Evolutionary conservation across 768 basidiomycete species (phyloP).

Genomic region (Pleurotus sapidus): DNA sequence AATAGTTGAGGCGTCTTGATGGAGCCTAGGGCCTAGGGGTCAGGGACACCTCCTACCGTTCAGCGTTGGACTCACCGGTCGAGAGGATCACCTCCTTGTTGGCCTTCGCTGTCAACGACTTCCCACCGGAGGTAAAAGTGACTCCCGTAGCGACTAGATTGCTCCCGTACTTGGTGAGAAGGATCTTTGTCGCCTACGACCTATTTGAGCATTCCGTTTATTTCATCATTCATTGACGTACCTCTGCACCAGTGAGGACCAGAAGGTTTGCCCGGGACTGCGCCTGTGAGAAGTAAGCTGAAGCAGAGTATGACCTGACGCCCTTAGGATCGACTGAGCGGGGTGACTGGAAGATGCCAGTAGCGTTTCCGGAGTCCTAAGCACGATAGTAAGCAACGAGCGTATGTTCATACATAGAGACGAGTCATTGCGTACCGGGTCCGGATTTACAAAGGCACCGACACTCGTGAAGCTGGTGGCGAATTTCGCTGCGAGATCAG

Average conservation of each 20-base stretch:
- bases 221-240: slow-evolving; percentile 17
- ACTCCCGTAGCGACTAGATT: slow-evolving; percentile 6
- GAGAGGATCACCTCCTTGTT: slow-evolving; percentile 40
- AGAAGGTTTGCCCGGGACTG: slow-evolving; percentile 21
- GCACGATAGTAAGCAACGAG: neutral
- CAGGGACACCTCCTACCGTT: neutral
- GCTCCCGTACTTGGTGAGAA: slow-evolving; percentile 8
- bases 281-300: slow-evolving; percentile 23
- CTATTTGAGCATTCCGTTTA: slow-evolving; percentile 9
- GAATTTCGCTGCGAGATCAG: no score
- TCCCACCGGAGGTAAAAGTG: slow-evolving; percentile 8
- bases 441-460: neutral
- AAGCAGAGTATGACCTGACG: slow-evolving; percentile 22
- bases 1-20: slow-evolving; percentile 34
- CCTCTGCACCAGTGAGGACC: slow-evolving; percentile 25
- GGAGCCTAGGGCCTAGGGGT: slow-evolving; percentile 8
- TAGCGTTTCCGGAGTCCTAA: slow-evolving; percentile 2
- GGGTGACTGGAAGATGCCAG: slow-evolving; percentile 1
- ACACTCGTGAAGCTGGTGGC: neutral
- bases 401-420: neutral
- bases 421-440: neutral
- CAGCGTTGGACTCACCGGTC: slow-evolving; percentile 16
- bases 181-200: neutral
- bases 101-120: slow-evolving; percentile 25
- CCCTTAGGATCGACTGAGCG: slow-evolving; percentile 22